These are phyloP conservation scores for Psilocybe tampanensis DNA, from an alignment of 768 basidiomycete genomes.

Conservation along the genomic window DNA sequence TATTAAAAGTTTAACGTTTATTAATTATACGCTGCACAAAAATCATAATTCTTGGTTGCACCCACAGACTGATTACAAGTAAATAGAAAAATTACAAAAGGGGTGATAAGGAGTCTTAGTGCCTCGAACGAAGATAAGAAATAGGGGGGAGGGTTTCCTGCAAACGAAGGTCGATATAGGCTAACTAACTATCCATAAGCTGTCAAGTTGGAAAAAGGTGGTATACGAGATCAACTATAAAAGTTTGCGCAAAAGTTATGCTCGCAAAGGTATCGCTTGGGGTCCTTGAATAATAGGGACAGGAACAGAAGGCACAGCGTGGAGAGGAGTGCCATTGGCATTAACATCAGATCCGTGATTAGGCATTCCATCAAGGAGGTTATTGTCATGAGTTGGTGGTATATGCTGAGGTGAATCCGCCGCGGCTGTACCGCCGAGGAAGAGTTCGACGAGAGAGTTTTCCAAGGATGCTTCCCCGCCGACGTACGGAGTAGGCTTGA, in stretches of 20 bases:
- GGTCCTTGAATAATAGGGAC: conserved; percentile 7
- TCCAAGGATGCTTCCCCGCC: conserved; percentile 42
- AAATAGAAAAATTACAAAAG: conserved; percentile 10
- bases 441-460: conserved; percentile 48
- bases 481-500: conserved; percentile 18
- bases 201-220: conserved; percentile 14
- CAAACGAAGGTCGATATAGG: conserved; percentile 12
- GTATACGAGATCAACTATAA: conserved; percentile 17
- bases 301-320: conserved; percentile 2
- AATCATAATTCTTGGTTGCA: conserved; percentile 9
- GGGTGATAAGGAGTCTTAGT: conserved; percentile 6
- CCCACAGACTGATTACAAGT: conserved; percentile 14
- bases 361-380: conserved; percentile 13
- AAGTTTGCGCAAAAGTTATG: conserved; percentile 8
- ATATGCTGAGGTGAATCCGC: conserved; percentile 13
- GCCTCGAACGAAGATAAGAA: conserved; percentile 6
- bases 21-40: not conserved
- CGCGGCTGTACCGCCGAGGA: conserved; percentile 20
- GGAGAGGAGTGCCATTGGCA: not conserved
- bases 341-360: conserved; percentile 2
- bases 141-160: conserved; percentile 1
- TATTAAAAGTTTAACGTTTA: too few species aligned
- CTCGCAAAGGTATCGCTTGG: conserved; percentile 14
- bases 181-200: conserved; percentile 14
- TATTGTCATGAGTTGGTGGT: conserved; percentile 2